phyloP scores from a whole-genome alignment of 2,329 filamentous ascomycete genomes.

The Neoascochyta sp. region DNA sequence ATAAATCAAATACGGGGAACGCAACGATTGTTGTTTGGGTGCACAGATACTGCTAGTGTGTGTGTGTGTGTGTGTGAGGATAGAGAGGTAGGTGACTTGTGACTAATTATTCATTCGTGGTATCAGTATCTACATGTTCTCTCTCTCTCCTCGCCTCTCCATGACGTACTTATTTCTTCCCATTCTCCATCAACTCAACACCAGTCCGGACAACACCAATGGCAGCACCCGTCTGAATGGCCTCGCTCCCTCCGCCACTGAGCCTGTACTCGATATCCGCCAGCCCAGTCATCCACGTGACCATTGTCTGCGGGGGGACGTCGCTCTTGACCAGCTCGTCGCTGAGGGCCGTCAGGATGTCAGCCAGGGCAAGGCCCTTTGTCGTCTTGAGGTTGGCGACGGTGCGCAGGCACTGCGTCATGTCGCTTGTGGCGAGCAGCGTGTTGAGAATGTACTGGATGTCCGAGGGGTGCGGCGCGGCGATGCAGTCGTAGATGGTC shows the following conservation, averaged over 20 bases:
- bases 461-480: conserved; percentile 85
- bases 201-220: conserved; percentile 85
- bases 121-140: too few species aligned
- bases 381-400: conserved; percentile 82
- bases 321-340: conserved; percentile 81
- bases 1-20: too few species aligned
- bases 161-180: conserved; percentile 25
- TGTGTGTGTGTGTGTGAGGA: too few species aligned
- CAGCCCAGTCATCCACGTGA: conserved; percentile 85
- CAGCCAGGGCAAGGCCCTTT: conserved; percentile 84
- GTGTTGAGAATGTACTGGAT: conserved; percentile 81
- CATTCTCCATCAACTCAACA: conserved; percentile 61
- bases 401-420: conserved; percentile 82
- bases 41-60: too few species aligned
- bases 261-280: conserved; percentile 91
- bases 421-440: conserved; percentile 77
- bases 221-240: conserved; percentile 85
- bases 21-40: too few species aligned
- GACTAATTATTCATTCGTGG: too few species aligned
- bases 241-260: conserved; percentile 80
- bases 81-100: too few species aligned
- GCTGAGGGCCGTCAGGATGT: conserved; percentile 82
- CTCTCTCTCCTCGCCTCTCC: too few species aligned
- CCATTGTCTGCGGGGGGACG: conserved; percentile 80
- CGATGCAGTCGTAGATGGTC: conserved; percentile 94